These are phyloP conservation scores for Peronospora destructor DNA, from an alignment of 352 stramenopile genomes.

Conservation along the genomic window DNA sequence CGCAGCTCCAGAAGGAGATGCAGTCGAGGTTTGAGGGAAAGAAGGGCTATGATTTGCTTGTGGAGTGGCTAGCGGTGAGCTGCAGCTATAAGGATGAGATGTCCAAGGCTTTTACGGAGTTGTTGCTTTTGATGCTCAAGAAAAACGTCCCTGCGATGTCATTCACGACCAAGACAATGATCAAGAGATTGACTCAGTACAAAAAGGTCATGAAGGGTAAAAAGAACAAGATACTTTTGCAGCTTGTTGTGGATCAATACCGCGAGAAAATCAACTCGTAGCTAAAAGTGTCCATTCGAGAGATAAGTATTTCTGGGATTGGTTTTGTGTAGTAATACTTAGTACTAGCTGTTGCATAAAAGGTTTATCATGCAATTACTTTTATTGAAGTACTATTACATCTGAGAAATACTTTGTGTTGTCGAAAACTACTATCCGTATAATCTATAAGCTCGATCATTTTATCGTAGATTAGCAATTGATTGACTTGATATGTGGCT, in stretches of 20 bases:
- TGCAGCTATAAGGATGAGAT: slow-evolving; percentile 48
- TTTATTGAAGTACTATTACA: no score
- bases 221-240: slow-evolving; percentile 46
- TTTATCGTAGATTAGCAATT: no score
- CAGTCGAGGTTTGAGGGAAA: slow-evolving; percentile 48
- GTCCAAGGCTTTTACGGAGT: slow-evolving; percentile 34
- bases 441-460: no score
- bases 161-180: slow-evolving; percentile 46
- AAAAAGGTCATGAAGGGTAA: slow-evolving; percentile 29
- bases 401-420: no score
- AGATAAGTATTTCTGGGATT: no score
- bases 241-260: slow-evolving; percentile 33
- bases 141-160: slow-evolving; percentile 39
- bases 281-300: neutral
- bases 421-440: no score
- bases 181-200: slow-evolving; percentile 22
- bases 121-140: slow-evolving; percentile 52
- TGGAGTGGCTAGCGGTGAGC: slow-evolving; percentile 45
- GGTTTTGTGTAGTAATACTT: no score
- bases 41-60: slow-evolving; percentile 47
- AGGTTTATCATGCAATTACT: no score
- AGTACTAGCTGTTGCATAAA: no score
- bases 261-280: slow-evolving; percentile 24
- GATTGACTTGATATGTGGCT: no score
- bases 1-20: slow-evolving; percentile 15